Conservation (phyloP, 2,329 filamentous ascomycete genomes). For the Ophiostoma ulmi region DNA sequence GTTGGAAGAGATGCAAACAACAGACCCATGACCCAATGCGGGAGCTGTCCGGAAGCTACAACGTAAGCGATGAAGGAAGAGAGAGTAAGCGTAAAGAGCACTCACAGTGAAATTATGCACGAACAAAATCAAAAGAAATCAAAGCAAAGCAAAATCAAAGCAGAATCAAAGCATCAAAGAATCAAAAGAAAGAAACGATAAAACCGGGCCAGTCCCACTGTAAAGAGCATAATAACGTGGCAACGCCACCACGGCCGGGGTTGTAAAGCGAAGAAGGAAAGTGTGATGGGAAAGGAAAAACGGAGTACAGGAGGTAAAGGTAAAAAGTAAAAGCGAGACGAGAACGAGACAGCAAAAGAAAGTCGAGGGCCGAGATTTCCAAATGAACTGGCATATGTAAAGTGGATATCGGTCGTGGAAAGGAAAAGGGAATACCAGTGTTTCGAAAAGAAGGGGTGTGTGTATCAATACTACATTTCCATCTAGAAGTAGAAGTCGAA, state of each 20-base stretch:
- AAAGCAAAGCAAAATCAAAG: no score
- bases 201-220: constrained; percentile 2
- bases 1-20: constrained; percentile 6
- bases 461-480: neutral
- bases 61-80: neutral
- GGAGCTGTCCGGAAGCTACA: neutral
- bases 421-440: no score
- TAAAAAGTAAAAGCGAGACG: neutral
- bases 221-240: constrained; percentile 15
- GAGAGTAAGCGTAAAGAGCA: neutral
- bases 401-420: neutral
- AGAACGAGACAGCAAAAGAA: neutral
- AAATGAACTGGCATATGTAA: constrained; percentile 7
- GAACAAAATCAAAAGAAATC: no score
- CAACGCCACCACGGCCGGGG: constrained; percentile 10
- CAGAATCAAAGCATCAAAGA: neutral
- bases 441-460: neutral
- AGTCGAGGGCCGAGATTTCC: constrained; percentile 9
- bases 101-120: no score
- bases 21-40: constrained; percentile 4
- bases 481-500: neutral
- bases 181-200: constrained; percentile 7
- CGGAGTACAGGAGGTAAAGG: neutral
- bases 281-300: neutral
- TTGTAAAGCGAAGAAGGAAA: neutral